These are phyloP conservation scores for Candida sakaeoensis DNA, from an alignment of 805 yeast genomes.

Conservation along the genomic window DNA sequence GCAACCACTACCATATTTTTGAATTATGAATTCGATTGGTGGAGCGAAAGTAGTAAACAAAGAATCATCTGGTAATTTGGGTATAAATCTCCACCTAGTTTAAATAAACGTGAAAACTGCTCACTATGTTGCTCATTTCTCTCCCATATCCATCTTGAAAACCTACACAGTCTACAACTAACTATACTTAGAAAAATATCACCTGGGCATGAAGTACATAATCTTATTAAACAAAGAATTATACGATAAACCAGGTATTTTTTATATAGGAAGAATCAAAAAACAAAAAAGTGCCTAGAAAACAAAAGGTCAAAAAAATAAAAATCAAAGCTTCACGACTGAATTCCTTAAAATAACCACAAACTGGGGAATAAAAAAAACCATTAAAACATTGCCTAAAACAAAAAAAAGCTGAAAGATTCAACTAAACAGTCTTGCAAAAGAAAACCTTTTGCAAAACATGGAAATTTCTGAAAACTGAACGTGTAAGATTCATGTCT, in stretches of 20 bases:
- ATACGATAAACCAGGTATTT: constrained; percentile 46
- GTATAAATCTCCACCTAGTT: no score
- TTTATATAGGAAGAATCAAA: constrained; percentile 33
- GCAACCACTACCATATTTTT: constrained; percentile 55
- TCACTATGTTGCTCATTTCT: no score
- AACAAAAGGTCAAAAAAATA: constrained; percentile 14
- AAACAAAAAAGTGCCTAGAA: constrained; percentile 20
- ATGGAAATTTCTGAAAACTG: constrained; percentile 10
- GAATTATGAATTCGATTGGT: constrained; percentile 65
- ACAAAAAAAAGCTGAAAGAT: constrained; percentile 14
- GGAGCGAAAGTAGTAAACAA: constrained; percentile 54
- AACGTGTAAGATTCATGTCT: background rate
- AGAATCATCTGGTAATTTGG: constrained; percentile 93
- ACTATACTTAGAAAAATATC: constrained; percentile 23
- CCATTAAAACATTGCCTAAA: constrained; percentile 15
- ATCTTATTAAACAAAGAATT: constrained; percentile 34
- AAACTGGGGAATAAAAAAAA: constrained; percentile 14
- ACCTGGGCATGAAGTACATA: constrained; percentile 50
- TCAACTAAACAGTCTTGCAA: constrained; percentile 13
- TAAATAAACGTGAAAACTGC: no score
- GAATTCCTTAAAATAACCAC: constrained; percentile 24
- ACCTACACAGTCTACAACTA: no score
- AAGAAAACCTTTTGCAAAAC: constrained; percentile 17
- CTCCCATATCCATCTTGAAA: no score
- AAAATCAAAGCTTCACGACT: constrained; percentile 42